Base-by-base conservation (phyloP, 1,139 yeast species). In the Candida sojae region DNA sequence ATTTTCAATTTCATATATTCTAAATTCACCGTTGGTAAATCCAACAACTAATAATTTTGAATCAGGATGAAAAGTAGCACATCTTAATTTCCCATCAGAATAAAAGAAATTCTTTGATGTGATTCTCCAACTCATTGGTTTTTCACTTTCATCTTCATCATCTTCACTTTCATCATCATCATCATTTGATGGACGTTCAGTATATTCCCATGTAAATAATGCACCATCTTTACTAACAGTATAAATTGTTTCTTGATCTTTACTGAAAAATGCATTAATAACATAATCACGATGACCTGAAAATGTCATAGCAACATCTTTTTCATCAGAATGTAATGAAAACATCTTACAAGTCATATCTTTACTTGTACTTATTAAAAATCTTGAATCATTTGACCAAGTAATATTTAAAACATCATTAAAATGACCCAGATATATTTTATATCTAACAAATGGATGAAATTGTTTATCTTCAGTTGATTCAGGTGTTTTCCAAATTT, bases 171-270 rank as follows among this genome's bases (percentile, higher is more conserved):
- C 71, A 4, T 70, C 77, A 2, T 63, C 68, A 57, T 71, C 62
- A n/a, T 61, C 67, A 10, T 61, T 65, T 8, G 58, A 51, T 42
- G 83, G 79, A 53, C 73, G 82, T 34, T 79, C 77, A 5, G 84
- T 75, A 62, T 88, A 93, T 62, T 90, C 93, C 98, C 99, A 93
- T 57, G 82, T 82, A 64, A 92, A 89, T 48, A 93, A 71, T 0
- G 99, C 97, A 43, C 99, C 99, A 62, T 93, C 99, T 66, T 88
- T 88, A 63, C 96, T 88, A 31, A 95, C 79, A 0, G 99, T 91
- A 61, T 91, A 93, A 43, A 93, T 89, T 47, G 83, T 79, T 62
- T 93, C 97, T 68, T 93, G 99, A 48, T 86, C 81, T 11, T 79
- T 79, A 57, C 88, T 85, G 71, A 95, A 93, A 61, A 89, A 93